Percentiles rank a stretch among this genome's conserved stretches.
phyloP scores from a whole-genome alignment of 768 basidiomycete genomes.

The Leucocoprinus sp. region DNA sequence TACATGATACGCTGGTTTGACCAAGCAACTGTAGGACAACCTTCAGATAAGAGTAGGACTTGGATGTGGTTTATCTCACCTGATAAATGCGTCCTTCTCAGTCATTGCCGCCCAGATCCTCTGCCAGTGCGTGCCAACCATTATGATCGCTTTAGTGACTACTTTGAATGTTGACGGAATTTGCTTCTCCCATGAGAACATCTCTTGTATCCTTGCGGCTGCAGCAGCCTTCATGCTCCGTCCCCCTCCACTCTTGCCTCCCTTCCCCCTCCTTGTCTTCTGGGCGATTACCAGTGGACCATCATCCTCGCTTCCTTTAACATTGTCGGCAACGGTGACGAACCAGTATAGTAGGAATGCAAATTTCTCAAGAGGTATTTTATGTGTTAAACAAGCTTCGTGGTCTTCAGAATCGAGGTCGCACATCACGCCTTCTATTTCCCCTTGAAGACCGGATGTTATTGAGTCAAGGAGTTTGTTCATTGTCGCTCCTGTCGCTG shows the following conservation, averaged over 20 bases:
- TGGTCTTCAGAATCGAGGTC: slow-evolving; percentile 68
- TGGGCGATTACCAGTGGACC: slow-evolving; percentile 39
- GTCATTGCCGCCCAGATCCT: slow-evolving; percentile 86
- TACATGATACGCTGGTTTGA: slow-evolving; percentile 80
- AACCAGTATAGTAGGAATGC: slow-evolving; percentile 93
- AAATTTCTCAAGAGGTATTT: slow-evolving; percentile 78
- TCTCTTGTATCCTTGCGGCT: slow-evolving; percentile 35
- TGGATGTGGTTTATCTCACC: slow-evolving; percentile 36
- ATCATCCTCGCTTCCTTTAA: slow-evolving; percentile 43
- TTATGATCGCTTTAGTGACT: slow-evolving; percentile 63
- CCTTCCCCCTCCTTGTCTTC: slow-evolving; percentile 49
- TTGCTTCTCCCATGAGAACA: slow-evolving; percentile 76
- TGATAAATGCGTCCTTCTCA: slow-evolving; percentile 81
- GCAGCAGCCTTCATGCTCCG: slow-evolving; percentile 26
- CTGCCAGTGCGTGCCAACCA: slow-evolving; percentile 41
- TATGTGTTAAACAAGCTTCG: slow-evolving; percentile 53
- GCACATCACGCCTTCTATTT: slow-evolving; percentile 62
- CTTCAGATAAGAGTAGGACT: neutral
- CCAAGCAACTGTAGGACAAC: slow-evolving; percentile 58
- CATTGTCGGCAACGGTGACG: slow-evolving; percentile 70
- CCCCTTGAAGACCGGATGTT: slow-evolving; percentile 61
- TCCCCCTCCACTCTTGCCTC: slow-evolving; percentile 24
- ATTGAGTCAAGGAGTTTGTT: slow-evolving; percentile 85
- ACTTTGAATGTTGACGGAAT: slow-evolving; percentile 61
- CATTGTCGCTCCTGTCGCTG: slow-evolving; percentile 58